phyloP scores from a whole-genome alignment of 2,329 filamentous ascomycete genomes.

The Neopestalotiopsis sp. region DNA sequence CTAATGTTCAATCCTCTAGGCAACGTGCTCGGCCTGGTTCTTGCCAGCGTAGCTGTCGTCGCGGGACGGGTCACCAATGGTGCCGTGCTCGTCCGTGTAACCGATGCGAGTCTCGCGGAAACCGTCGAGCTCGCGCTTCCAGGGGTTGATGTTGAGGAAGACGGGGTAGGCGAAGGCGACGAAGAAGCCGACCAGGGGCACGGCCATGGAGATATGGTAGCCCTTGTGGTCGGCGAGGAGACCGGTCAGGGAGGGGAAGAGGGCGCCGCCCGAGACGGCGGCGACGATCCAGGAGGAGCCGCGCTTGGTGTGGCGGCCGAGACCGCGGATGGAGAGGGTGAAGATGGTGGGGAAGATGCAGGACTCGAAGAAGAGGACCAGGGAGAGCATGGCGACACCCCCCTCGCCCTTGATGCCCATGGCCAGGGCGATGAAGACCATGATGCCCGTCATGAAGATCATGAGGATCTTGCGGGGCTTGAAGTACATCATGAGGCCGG shows the following conservation, averaged over 20 bases:
- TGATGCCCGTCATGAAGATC: conserved; percentile 17
- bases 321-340: conserved; percentile 16
- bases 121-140: conserved; percentile 19
- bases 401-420: conserved; percentile 19
- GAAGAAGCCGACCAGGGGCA: conserved; percentile 13
- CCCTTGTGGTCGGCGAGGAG: conserved; percentile 16
- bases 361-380: conserved; percentile 18
- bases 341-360: conserved; percentile 22
- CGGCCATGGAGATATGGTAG: conserved; percentile 17
- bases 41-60: conserved; percentile 13
- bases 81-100: conserved; percentile 15
- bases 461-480: conserved; percentile 18
- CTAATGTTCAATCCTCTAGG: background rate
- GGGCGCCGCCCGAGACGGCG: conserved; percentile 13
- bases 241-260: conserved; percentile 16
- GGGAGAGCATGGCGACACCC: conserved; percentile 15
- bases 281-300: conserved; percentile 15
- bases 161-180: conserved; percentile 16
- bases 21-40: conserved; percentile 8
- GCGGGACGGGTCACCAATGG: conserved; percentile 6
- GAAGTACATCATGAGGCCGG: conserved; percentile 18
- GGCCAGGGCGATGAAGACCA: conserved; percentile 17
- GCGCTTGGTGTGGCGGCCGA: conserved; percentile 18
- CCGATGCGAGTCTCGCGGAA: conserved; percentile 19
- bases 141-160: conserved; percentile 18